These are phyloP conservation scores for Collybiopsis luxurians DNA, from an alignment of 768 basidiomycete species.

Conservation along the genomic window DNA sequence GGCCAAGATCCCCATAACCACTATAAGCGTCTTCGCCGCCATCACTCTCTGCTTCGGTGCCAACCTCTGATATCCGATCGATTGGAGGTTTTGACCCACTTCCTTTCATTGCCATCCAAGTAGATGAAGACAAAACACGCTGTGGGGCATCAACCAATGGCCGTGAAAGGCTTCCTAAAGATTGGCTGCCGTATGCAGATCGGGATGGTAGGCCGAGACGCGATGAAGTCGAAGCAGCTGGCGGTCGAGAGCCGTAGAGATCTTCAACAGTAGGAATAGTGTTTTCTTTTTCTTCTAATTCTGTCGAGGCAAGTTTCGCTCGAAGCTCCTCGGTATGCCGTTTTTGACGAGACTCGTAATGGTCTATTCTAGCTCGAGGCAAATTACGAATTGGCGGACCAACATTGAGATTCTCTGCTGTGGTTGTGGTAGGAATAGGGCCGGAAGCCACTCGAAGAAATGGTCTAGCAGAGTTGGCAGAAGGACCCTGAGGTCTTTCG, in stretches of 20 bases:
- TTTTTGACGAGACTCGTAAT: slow-evolving; percentile 8
- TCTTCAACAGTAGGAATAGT: slow-evolving; percentile 11
- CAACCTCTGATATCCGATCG: slow-evolving; percentile 48
- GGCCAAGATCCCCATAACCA: slow-evolving; percentile 19
- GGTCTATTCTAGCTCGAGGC: slow-evolving; percentile 3
- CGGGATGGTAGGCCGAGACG: slow-evolving; percentile 5
- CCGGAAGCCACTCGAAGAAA: slow-evolving; percentile 70
- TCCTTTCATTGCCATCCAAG: slow-evolving; percentile 7
- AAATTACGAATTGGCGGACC: slow-evolving; percentile 3
- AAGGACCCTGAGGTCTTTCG: slow-evolving; percentile 8
- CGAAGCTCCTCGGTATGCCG: slow-evolving; percentile 7
- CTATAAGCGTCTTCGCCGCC: slow-evolving; percentile 36
- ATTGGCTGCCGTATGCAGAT: slow-evolving; percentile 1
- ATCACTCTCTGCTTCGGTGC: slow-evolving; percentile 22
- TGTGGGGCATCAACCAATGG: slow-evolving; percentile 2
- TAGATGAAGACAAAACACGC: not conserved
- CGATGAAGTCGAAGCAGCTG: not conserved
- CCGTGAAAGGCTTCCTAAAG: not conserved
- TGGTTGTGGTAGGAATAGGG: slow-evolving; percentile 28
- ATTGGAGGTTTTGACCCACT: slow-evolving; percentile 26
- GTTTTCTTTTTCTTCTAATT: slow-evolving; percentile 15
- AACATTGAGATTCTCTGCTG: not conserved
- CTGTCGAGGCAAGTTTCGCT: not conserved
- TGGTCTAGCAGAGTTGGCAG: slow-evolving; percentile 41
- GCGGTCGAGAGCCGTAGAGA: slow-evolving; percentile 8